Evolutionary conservation across 805 yeast species (phyloP).

Genomic region (Kodamaea jinghongensis): DNA sequence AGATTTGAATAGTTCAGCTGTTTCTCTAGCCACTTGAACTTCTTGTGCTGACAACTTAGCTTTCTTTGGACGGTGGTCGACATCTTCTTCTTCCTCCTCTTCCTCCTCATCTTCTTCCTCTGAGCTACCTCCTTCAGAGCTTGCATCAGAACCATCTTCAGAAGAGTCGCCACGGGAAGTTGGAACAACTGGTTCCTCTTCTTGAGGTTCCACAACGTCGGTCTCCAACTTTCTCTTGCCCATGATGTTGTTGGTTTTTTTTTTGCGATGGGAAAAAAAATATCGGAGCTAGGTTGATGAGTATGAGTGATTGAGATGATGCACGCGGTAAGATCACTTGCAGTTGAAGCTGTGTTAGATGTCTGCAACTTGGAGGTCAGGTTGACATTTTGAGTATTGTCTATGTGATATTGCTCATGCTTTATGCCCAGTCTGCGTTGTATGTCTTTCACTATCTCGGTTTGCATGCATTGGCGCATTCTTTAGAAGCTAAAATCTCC

Average conservation of each 20-base stretch:
- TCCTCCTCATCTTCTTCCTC: slow-evolving; percentile 19
- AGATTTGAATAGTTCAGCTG: slow-evolving; percentile 91
- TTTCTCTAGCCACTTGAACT: slow-evolving; percentile 86
- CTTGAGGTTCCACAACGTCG: not conserved
- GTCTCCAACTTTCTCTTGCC: slow-evolving; percentile 13
- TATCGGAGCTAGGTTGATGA: no score
- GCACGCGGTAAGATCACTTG: no score
- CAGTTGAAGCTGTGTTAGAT: no score
- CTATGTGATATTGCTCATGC: no score
- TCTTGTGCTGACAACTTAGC: slow-evolving; percentile 66
- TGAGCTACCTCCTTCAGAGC: slow-evolving; percentile 15
- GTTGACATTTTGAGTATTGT: no score
- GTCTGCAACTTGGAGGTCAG: no score
- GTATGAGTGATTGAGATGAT: no score
- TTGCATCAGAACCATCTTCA: slow-evolving; percentile 17
- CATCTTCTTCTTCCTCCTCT: slow-evolving; percentile 22
- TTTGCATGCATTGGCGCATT: no score
- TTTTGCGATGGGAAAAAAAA: not conserved
- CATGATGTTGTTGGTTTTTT: slow-evolving; percentile 6
- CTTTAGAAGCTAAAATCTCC: no score
- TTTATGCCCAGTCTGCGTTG: no score
- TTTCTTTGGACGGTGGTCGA: slow-evolving; percentile 26
- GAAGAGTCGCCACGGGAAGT: slow-evolving; percentile 1
- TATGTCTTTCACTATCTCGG: no score
- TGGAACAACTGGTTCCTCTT: slow-evolving; percentile 3